Evolutionary conservation across 1,284 basidiomycete species (phyloP), one percentile per base, ranked within the genome.

Genomic region (Microbotryum saponariae): DNA sequence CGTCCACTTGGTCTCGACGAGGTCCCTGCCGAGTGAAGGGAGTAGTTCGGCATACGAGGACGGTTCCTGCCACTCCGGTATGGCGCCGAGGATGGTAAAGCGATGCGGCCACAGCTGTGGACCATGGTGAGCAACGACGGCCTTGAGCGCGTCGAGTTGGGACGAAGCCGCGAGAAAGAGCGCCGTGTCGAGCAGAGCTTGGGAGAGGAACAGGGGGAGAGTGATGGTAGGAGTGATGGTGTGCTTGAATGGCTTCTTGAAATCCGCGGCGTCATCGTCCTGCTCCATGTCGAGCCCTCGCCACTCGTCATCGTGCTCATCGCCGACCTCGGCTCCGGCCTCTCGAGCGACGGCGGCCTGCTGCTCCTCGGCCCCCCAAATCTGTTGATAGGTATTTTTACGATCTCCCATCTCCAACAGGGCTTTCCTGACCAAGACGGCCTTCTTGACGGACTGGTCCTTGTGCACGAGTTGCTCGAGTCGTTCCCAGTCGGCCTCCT

Each of bases 61-160:
- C 3, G 89, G 87, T 46, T 82, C 78, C 4, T 80, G 77, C 76
- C 89, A 84, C 65, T 83, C 82, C 21, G 91, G 89, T 59, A 94
- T 82, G 59, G 78, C 80, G 62, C 87, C 82, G 58, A 92, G 77
- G 56, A 94, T 81, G 23, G 75, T 70, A 68, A 87, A 80, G 49
- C 91, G 86, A 71, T 78, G 81, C 3, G 85, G 84, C 82, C 85
- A 88, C 29, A 93, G 75, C 27, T 76, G 72, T 7, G 71, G 46
- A 27, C 76, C 73, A 72, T 91, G 87, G 54, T 82, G 82, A 47
- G 78, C 72, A 63, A 84, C 75, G 47, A 93, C 76, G 37, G 81
- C 77, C 29, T 75, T 78, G 29, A 91, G 78, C 4, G 84, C 82
- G 1, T 73, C 66, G 59, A 89, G 81, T 60, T 82, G 78, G 63